Base-by-base conservation (phyloP, 2,329 filamentous ascomycete species). In the Scortechinia acanthostroma region DNA sequence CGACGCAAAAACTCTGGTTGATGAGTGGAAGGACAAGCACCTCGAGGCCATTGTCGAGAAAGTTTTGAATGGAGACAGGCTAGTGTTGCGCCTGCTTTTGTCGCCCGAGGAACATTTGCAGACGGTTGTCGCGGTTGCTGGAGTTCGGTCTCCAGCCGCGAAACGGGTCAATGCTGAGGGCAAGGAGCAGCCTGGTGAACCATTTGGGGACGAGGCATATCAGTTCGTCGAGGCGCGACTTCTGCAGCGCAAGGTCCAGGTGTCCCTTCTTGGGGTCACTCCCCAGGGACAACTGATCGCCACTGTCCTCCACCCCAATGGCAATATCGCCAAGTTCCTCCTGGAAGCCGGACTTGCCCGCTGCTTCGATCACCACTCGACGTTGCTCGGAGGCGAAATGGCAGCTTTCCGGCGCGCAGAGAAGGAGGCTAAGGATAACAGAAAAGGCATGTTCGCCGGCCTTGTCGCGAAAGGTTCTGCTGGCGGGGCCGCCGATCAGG, bases 361-460 rank as follows among this genome's bases (percentile, higher is more conserved):
- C 57, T 97, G 91, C 70, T 90, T 91, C 51, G 93, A 98, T 64
- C 91, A 93, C 66, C 93, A 98, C 69, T 95, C 91, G 1, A 94
- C 90, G 30, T 74, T 96, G 68, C 77, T 98, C 10, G 93, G 93
- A 40, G 71, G 80, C 43, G 88, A 91, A 55, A 98, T 98, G 93
- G 83, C 85, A 35, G 64, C 77, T 47, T 79, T 97, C 47, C 82
- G 93, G 50, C 80, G 87, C 51, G 91, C 93, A 1, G 93, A 98
- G 69, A 91, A 88, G 62, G 71, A 77, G 47, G 93, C 93, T 3
- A 90, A 90, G 65, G 77, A 81, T 52, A 77, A 77, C 52, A 85
- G 86, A 56, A 74, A 85, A 40, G 88, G 89, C 42, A 61, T 97
- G 15, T 94, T 93, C 73, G 88, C 88, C 61, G 78, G 86, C 51